phyloP scores from a whole-genome alignment of 129 eudicot species.

The Scalesia atractyloides region DNA sequence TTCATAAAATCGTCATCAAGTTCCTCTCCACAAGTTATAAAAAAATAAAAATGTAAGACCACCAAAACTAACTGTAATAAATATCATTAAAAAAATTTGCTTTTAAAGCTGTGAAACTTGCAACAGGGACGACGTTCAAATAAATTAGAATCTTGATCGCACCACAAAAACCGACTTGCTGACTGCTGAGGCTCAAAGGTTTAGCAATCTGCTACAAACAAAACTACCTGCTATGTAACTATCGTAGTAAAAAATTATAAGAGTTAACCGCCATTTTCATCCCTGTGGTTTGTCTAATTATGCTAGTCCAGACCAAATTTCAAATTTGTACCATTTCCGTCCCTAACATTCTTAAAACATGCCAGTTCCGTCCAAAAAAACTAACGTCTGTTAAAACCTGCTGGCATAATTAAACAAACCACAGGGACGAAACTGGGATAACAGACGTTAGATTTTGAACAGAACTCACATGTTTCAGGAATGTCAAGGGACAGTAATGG shows the following conservation, averaged over 20 bases:
- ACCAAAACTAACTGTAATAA: background rate
- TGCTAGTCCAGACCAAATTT: too few species aligned
- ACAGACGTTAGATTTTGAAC: too few species aligned
- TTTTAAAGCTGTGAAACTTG: background rate
- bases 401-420: too few species aligned
- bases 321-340: too few species aligned
- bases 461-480: too few species aligned
- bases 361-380: background rate
- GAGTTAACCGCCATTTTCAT: too few species aligned
- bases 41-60: background rate
- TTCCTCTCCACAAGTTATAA: slow-evolving; percentile 11
- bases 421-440: too few species aligned
- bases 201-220: background rate
- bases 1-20: background rate
- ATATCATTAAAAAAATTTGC: background rate
- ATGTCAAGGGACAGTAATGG: too few species aligned
- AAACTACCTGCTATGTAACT: background rate
- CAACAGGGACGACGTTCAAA: background rate
- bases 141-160: background rate
- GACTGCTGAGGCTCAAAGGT: background rate
- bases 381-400: background rate
- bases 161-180: background rate
- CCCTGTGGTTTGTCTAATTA: too few species aligned
- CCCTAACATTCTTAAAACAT: too few species aligned
- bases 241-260: background rate